Conservation (phyloP, 2,329 filamentous ascomycete genomes). For the Beauveria asiatica region DNA sequence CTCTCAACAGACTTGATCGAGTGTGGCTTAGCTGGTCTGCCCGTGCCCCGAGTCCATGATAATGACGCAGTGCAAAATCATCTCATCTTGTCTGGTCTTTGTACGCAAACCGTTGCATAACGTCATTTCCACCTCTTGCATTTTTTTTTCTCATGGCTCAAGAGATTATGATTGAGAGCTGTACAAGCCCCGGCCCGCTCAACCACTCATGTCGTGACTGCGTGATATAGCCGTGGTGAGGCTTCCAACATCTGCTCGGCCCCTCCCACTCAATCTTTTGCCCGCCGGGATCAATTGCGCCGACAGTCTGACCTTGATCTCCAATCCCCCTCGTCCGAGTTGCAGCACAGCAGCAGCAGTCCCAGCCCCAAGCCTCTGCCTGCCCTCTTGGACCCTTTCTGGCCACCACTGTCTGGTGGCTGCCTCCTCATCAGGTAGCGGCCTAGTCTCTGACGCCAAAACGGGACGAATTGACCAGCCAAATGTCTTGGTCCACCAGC, state of each 20-base stretch:
- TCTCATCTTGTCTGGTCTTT: background rate
- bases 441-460: background rate
- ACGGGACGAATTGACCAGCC: conserved; percentile 5
- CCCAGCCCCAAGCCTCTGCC: conserved; percentile 4
- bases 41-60: background rate
- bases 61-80: background rate
- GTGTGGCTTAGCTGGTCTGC: background rate
- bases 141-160: background rate
- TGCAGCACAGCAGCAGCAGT: background rate
- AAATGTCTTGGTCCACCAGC: conserved; percentile 7
- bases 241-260: background rate
- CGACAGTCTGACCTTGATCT: background rate
- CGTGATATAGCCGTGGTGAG: background rate
- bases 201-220: background rate
- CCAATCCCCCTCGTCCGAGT: background rate
- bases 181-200: background rate
- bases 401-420: background rate
- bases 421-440: conserved; percentile 5
- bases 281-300: background rate
- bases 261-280: background rate
- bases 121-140: conserved; percentile 4
- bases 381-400: conserved; percentile 4
- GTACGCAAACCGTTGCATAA: background rate
- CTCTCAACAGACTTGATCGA: no score
- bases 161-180: background rate